Conservation (phyloP, 768 basidiomycete genomes). For the Leccinum arenicola region DNA sequence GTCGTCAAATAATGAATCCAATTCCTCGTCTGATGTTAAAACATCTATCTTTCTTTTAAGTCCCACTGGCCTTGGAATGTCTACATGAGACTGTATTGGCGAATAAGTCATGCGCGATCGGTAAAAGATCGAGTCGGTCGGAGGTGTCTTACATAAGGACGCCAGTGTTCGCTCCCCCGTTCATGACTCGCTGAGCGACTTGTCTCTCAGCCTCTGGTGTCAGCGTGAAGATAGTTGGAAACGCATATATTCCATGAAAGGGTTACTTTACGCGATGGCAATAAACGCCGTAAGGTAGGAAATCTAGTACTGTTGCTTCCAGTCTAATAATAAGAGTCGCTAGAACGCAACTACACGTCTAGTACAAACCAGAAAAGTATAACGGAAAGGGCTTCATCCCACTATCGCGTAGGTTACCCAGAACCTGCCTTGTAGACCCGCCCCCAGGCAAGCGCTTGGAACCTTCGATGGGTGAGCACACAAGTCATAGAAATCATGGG, state of each 20-base stretch:
- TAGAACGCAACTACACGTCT: neutral
- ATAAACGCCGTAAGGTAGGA: neutral
- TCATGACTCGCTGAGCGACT: neutral
- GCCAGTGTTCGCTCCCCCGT: too few species aligned
- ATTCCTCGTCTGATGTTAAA: slow-evolving; percentile 11
- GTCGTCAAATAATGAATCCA: slow-evolving; percentile 10
- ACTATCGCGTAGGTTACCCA: slow-evolving; percentile 7
- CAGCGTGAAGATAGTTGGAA: neutral
- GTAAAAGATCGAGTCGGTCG: neutral
- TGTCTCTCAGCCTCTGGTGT: neutral
- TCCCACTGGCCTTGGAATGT: slow-evolving; percentile 9
- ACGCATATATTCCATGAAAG: neutral
- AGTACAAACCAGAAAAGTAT: neutral
- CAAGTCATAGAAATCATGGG: neutral
- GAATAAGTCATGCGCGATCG: slow-evolving; percentile 27
- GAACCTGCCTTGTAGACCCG: slow-evolving; percentile 53
- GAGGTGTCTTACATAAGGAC: neutral
- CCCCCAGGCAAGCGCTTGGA: slow-evolving; percentile 55
- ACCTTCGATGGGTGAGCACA: slow-evolving; percentile 17
- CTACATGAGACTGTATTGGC: slow-evolving; percentile 15
- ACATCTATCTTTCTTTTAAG: slow-evolving; percentile 10
- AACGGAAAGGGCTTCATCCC: neutral
- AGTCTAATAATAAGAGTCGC: neutral
- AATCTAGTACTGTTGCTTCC: neutral
- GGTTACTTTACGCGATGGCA: neutral